Base-by-base conservation (phyloP, 306 rosid species). In the Cucurbita ficifolia region DNA sequence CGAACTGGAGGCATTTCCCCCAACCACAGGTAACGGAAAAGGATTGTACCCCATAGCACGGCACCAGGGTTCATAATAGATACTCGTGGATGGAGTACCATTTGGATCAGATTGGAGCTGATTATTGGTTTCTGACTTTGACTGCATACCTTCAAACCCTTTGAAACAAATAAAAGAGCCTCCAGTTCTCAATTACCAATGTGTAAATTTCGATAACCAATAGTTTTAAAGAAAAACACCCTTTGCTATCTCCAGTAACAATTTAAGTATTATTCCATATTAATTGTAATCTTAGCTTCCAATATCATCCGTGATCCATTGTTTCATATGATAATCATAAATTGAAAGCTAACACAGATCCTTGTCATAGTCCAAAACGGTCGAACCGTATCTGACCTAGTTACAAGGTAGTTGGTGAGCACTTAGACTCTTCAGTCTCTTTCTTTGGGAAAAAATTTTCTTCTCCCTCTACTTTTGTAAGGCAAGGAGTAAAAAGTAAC, bases 1-100 rank as follows among this genome's bases (percentile, higher is more conserved):
- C 6, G 97, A 89, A 84, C 84, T 84, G 79, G 92, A 79, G 6
- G 76, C 79, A 74, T 85, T 89, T 38, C 85, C 79, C 70, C 79
- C 88, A n/a, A 87, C 72, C 79, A 80, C 29, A 21, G 84, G 69
- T 65, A 83, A 85, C 13, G 84, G 69, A 50, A 82, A 61, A 55
- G 90, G 83, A 77, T 85, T 88, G 84, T 84, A 87, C 35, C 88
- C 97, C 70, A 43, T 74, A 52, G 76, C 84, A 43, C 87, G 92
- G 95, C 97, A 94, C 99, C 99, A 94, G 55, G 96, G 97, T 81
- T 94, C 97, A 24, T 81, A 49, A 80, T 81, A 91, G 79, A 83
- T 86, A 80, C 65, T 51, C 22, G 78, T 22, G 2, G 88, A 85
- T 33, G 85, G 87, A 82, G 87, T 79, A 19, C 85, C 64, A 75